These are phyloP conservation scores for Melanomma pulvis-pyrius DNA, from an alignment of 495 filamentous ascomycete genomes.

Conservation along the genomic window DNA sequence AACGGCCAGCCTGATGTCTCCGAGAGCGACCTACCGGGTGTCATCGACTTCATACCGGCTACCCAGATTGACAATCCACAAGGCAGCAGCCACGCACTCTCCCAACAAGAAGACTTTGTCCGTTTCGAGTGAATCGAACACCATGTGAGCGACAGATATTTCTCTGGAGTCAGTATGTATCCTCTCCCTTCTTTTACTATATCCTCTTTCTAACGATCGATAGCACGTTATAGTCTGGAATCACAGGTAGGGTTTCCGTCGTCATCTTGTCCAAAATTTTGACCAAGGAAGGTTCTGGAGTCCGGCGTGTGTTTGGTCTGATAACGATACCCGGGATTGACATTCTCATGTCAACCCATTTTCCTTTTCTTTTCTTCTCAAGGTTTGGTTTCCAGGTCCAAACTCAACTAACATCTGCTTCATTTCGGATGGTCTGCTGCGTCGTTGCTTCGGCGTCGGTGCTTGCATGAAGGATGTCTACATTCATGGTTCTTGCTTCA, in stretches of 20 bases:
- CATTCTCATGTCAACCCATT: neutral
- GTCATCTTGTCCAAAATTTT: neutral
- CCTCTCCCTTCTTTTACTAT: neutral
- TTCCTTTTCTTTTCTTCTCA: neutral
- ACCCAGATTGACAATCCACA: neutral
- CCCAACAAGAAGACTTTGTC: constrained; percentile 18
- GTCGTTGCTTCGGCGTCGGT: neutral
- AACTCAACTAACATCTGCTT: neutral
- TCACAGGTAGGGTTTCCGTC: neutral
- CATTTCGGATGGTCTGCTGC: neutral
- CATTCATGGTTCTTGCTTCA: too few species aligned
- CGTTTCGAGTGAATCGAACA: constrained; percentile 23
- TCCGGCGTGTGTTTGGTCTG: neutral
- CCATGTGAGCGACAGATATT: neutral
- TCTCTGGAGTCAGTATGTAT: neutral
- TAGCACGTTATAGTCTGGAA: neutral
- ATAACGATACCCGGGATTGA: neutral
- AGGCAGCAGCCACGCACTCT: neutral
- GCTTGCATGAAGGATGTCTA: neutral
- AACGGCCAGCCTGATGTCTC: neutral
- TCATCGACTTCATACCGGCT: neutral
- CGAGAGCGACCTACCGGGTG: neutral
- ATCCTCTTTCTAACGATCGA: neutral
- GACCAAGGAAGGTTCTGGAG: constrained; percentile 1
- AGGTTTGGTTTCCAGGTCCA: neutral